Conservation (phyloP, 1,284 basidiomycete species). For the Malassezia dermatis region DNA sequence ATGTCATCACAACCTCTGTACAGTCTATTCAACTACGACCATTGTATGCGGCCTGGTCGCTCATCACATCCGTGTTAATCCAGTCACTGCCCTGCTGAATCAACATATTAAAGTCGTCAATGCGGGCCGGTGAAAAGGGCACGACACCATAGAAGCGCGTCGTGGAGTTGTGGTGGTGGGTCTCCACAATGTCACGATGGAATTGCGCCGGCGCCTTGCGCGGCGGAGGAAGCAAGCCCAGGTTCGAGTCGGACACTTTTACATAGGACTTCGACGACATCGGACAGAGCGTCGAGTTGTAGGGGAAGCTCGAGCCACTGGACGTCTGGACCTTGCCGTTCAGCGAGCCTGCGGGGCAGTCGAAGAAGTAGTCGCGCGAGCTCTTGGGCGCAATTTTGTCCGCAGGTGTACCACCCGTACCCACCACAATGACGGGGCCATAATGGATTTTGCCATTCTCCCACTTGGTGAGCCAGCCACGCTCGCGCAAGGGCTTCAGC, state of each 20-base stretch:
- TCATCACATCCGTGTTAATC: slow-evolving; percentile 6
- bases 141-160: slow-evolving; percentile 16
- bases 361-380: slow-evolving; percentile 25
- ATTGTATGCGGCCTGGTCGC: background rate
- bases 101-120: slow-evolving; percentile 3
- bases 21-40: background rate
- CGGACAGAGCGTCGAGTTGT: slow-evolving; percentile 23
- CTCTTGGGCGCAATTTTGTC: slow-evolving; percentile 16
- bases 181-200: slow-evolving; percentile 2
- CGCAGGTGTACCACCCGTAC: slow-evolving; percentile 35
- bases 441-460: slow-evolving; percentile 14
- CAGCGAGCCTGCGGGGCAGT: slow-evolving; percentile 25
- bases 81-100: slow-evolving; percentile 8
- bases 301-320: slow-evolving; percentile 20
- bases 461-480: slow-evolving; percentile 26
- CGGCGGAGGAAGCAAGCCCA: slow-evolving; percentile 19
- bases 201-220: slow-evolving; percentile 4
- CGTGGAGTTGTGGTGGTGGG: slow-evolving; percentile 14
- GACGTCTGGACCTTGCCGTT: slow-evolving; percentile 10
- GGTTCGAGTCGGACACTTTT: slow-evolving; percentile 9
- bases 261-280: slow-evolving; percentile 20
- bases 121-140: background rate
- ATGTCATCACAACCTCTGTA: background rate
- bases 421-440: slow-evolving; percentile 27
- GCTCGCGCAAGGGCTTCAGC: slow-evolving; percentile 21